A percentile compares a stretch with the other conserved stretches of the same genome.
phyloP scores from a whole-genome alignment of 495 filamentous ascomycete species.

The Letharia lupina region DNA sequence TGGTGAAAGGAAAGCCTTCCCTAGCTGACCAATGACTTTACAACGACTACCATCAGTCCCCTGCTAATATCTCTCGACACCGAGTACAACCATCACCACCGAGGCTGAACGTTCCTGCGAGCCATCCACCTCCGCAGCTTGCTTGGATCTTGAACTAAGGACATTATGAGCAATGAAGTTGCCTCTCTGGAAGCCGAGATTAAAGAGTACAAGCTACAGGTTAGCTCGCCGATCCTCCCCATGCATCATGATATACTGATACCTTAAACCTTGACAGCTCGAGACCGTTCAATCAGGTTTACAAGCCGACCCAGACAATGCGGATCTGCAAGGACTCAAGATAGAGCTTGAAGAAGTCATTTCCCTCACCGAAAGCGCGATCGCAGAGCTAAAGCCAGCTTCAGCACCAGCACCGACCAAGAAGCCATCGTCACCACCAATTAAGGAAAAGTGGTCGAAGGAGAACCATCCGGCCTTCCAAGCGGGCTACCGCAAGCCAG shows the following conservation, averaged over 20 bases:
- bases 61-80: not conserved
- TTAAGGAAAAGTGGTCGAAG: slow-evolving; percentile 60
- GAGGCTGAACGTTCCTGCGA: not conserved
- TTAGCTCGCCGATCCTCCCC: slow-evolving; percentile 26
- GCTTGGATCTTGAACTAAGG: not conserved
- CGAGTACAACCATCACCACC: not conserved
- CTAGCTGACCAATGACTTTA: too few relatives aligned
- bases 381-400: slow-evolving; percentile 68
- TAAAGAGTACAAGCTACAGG: slow-evolving; percentile 78
- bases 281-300: slow-evolving; percentile 69
- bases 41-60: too few relatives aligned
- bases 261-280: slow-evolving; percentile 46
- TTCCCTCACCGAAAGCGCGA: slow-evolving; percentile 63
- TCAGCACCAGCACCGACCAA: slow-evolving; percentile 40
- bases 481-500: slow-evolving; percentile 42
- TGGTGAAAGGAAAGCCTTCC: too few relatives aligned
- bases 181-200: slow-evolving; percentile 63
- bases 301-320: slow-evolving; percentile 74
- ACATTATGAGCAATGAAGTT: slow-evolving; percentile 50
- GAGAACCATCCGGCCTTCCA: slow-evolving; percentile 64
- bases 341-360: slow-evolving; percentile 80
- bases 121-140: slow-evolving; percentile 1
- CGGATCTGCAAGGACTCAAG: slow-evolving; percentile 70
- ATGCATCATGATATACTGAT: not conserved
- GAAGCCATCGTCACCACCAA: slow-evolving; percentile 38